phyloP scores from a whole-genome alignment of 352 stramenopile species.

The Globisporangium nagaii region DNA sequence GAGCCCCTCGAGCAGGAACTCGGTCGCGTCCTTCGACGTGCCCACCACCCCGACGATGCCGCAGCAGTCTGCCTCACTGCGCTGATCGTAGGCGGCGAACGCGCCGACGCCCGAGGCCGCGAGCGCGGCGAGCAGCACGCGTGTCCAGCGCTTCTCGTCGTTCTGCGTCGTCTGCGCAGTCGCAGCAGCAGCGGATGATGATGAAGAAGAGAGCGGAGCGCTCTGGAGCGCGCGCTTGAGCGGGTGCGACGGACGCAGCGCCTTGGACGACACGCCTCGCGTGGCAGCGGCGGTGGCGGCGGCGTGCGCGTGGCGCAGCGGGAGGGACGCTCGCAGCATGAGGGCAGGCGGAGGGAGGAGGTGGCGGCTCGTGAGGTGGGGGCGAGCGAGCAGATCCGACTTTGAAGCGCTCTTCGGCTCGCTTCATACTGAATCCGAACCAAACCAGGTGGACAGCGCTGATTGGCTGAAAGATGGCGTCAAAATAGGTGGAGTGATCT shows the following conservation, averaged over 20 bases:
- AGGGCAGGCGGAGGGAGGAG: neutral
- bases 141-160: slow-evolving; percentile 2
- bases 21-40: slow-evolving; percentile 57
- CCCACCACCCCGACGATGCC: slow-evolving; percentile 78
- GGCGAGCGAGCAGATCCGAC: neutral
- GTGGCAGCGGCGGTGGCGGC: neutral
- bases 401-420: neutral
- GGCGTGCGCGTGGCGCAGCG: slow-evolving; percentile 7
- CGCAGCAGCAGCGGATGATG: neutral
- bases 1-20: slow-evolving; percentile 84
- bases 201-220: neutral
- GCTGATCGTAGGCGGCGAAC: neutral
- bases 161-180: neutral
- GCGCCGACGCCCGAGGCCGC: neutral
- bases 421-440: neutral
- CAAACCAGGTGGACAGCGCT: slow-evolving; percentile 9
- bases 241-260: neutral
- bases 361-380: neutral
- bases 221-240: neutral
- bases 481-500: too few relatives aligned
- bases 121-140: slow-evolving; percentile 1
- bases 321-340: slow-evolving; percentile 11
- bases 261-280: neutral
- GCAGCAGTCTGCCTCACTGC: slow-evolving; percentile 41
- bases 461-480: slow-evolving; percentile 12